These are phyloP conservation scores for Trichosporon sp. DNA, from an alignment of 1,284 basidiomycete genomes.

Conservation along the genomic window DNA sequence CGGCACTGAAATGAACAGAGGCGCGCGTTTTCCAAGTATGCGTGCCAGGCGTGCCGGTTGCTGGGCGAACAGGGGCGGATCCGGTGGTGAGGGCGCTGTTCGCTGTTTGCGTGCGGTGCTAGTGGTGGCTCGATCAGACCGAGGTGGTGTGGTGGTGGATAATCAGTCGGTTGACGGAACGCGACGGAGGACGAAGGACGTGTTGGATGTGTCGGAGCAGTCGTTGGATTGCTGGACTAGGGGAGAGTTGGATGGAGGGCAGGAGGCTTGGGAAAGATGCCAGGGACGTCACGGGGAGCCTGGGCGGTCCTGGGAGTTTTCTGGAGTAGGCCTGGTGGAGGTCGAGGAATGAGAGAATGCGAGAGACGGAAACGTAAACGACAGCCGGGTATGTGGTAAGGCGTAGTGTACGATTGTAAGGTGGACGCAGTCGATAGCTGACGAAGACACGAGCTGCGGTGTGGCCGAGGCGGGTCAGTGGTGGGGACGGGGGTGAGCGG, in stretches of 20 bases:
- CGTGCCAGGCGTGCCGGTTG: constrained; percentile 18
- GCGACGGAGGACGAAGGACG: background rate
- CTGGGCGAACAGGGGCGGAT: background rate
- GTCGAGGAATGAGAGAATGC: constrained; percentile 14
- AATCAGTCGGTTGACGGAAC: constrained; percentile 2
- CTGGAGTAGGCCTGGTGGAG: constrained; percentile 7
- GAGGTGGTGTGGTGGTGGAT: constrained; percentile 6
- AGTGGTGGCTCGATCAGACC: background rate
- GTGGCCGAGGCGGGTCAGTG: background rate
- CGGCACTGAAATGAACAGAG: constrained; percentile 20
- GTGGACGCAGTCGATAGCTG: background rate
- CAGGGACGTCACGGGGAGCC: constrained; percentile 18
- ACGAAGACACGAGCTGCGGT: background rate
- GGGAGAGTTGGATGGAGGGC: background rate
- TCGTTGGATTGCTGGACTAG: background rate
- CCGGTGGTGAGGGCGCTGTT: background rate
- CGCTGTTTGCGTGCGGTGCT: background rate
- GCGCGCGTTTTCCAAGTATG: constrained; percentile 15
- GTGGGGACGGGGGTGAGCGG: background rate
- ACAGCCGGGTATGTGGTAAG: background rate
- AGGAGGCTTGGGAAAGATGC: constrained; percentile 18
- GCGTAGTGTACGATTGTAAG: background rate
- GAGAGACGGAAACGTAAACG: background rate
- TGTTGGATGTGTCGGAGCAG: constrained; percentile 12
- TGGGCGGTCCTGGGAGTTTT: constrained; percentile 15